These are phyloP conservation scores for Pseudocercospora ulei DNA, from an alignment of 2,329 filamentous ascomycete genomes.

Conservation along the genomic window DNA sequence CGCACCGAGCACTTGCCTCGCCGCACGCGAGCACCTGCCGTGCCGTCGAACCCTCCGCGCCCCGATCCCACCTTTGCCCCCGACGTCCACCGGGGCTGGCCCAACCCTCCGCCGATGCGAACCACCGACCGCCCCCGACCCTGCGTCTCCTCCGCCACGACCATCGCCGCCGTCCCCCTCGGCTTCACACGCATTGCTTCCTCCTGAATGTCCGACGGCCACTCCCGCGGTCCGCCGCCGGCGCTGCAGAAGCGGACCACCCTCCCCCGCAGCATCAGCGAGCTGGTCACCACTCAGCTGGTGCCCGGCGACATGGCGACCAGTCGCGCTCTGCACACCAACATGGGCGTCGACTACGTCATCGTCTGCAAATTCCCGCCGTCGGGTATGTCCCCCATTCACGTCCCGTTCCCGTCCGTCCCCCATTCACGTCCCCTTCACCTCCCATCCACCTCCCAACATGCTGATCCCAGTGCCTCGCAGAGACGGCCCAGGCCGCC, in stretches of 20 bases:
- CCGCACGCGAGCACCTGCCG: constrained; percentile 8
- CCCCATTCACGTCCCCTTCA: not conserved
- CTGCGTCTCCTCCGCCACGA: constrained; percentile 8
- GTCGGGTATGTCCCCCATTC: constrained; percentile 45
- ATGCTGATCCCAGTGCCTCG: not conserved
- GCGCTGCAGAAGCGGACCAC: constrained; percentile 21
- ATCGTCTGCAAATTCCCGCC: constrained; percentile 65
- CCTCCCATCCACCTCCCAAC: not conserved
- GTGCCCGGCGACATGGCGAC: constrained; percentile 32
- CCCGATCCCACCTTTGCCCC: too few species aligned
- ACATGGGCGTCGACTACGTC: constrained; percentile 77
- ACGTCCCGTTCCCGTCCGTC: not conserved
- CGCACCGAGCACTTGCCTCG: constrained; percentile 7
- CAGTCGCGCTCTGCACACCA: constrained; percentile 38
- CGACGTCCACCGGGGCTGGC: constrained; percentile 11
- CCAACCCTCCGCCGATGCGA: too few species aligned
- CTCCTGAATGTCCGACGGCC: constrained; percentile 17
- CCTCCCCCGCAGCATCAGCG: constrained; percentile 25
- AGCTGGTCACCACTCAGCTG: constrained; percentile 30
- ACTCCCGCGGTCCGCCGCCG: constrained; percentile 17
- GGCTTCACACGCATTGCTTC: not conserved
- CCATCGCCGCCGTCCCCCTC: constrained; percentile 1
- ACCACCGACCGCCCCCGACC: constrained; percentile 2
- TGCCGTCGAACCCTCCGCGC: constrained; percentile 6
- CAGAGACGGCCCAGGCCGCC: constrained; percentile 60